Conservation (phyloP, 106 monocot species). For the Dendrobium nobile region DNA sequence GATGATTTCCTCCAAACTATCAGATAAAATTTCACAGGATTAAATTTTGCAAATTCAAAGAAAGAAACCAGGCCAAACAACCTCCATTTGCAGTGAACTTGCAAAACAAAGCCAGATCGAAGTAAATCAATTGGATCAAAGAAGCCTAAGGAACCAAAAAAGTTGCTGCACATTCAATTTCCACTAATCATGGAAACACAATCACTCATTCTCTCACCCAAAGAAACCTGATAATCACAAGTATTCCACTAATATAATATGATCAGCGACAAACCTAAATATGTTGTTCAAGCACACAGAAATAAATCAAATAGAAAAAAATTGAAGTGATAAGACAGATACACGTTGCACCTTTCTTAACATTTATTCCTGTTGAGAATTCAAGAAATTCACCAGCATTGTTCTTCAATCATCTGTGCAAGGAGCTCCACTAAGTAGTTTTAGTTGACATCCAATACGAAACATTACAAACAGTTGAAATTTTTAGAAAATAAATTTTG, state of each 20-base stretch:
- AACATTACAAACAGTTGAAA: not conserved
- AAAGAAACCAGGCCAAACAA: not conserved
- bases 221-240: too few species aligned
- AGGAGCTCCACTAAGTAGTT: too few species aligned
- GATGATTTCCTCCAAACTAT: not conserved
- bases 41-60: not conserved
- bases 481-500: not conserved
- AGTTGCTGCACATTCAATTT: too few species aligned
- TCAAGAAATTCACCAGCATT: not conserved
- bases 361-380: not conserved
- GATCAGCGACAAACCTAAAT: too few species aligned
- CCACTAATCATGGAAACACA: too few species aligned
- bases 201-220: too few species aligned
- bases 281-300: too few species aligned
- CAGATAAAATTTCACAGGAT: not conserved
- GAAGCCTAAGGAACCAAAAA: too few species aligned
- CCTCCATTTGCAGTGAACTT: not conserved
- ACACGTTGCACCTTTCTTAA: too few species aligned
- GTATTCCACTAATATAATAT: too few species aligned
- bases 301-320: too few species aligned
- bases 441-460: not conserved
- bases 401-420: not conserved
- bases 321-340: too few species aligned
- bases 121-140: not conserved
- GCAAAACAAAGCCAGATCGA: not conserved